Conservation (phyloP, 768 basidiomycete genomes). For the Suillus subalutaceus region DNA sequence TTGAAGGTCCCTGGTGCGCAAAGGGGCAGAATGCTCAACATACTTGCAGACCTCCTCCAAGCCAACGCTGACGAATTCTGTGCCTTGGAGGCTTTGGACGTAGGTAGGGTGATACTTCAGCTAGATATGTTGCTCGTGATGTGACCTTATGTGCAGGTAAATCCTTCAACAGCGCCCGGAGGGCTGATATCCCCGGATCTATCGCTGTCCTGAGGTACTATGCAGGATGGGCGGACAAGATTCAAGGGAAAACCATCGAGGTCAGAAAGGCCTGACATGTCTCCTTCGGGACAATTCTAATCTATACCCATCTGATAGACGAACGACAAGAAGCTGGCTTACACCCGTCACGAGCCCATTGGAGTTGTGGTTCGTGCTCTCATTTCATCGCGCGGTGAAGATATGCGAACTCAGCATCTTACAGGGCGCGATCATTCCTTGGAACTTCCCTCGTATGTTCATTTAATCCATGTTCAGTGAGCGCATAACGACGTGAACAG, state of each 20-base stretch:
- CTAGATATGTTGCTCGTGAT: not conserved
- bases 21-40: conserved; percentile 46
- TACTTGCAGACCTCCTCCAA: conserved; percentile 56
- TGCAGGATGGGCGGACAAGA: conserved; percentile 55
- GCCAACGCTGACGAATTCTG: conserved; percentile 47
- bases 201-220: conserved; percentile 38
- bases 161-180: conserved; percentile 25
- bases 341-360: conserved; percentile 72
- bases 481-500: not conserved
- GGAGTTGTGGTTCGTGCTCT: conserved; percentile 45
- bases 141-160: conserved; percentile 40
- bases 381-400: conserved; percentile 16
- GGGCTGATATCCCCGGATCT: conserved; percentile 24
- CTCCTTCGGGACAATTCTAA: not conserved
- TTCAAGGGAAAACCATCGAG: conserved; percentile 37
- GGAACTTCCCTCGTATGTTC: conserved; percentile 59
- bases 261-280: conserved; percentile 1
- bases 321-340: conserved; percentile 56
- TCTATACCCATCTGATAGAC: conserved; percentile 40
- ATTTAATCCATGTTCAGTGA: not conserved
- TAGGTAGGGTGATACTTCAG: conserved; percentile 32
- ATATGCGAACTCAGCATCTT: not conserved
- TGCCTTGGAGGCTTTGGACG: conserved; percentile 55
- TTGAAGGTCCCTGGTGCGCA: conserved; percentile 43
- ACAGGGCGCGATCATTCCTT: conserved; percentile 60